Evolutionary conservation across 768 basidiomycete genomes (phyloP).

Genomic region (Boletus edulis): DNA sequence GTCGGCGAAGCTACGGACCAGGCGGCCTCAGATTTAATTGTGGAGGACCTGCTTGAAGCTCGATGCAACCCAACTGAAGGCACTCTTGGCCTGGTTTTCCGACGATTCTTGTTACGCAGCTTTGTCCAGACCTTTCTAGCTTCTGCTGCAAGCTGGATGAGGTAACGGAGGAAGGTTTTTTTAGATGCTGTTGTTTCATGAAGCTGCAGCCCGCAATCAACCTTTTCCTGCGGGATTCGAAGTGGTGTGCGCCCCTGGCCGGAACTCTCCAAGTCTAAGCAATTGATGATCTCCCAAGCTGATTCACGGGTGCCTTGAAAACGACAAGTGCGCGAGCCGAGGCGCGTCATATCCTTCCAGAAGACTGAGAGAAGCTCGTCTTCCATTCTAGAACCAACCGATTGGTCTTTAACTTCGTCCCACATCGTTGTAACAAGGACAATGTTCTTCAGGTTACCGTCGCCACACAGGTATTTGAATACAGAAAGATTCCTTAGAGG

Average conservation of each 20-base stretch:
- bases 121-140: constrained; percentile 4
- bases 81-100: background rate
- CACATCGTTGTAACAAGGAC: constrained; percentile 20
- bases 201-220: constrained; percentile 3
- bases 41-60: background rate
- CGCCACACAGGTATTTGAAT: constrained; percentile 4
- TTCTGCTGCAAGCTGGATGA: background rate
- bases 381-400: too few species aligned
- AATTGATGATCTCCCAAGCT: background rate
- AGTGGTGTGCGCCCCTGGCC: background rate
- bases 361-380: too few species aligned
- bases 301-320: too few species aligned
- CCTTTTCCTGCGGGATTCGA: constrained; percentile 23
- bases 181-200: constrained; percentile 15
- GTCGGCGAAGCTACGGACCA: background rate
- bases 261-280: background rate
- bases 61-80: too few species aligned
- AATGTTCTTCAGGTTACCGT: constrained; percentile 8
- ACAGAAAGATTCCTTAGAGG: background rate
- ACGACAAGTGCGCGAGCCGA: too few species aligned
- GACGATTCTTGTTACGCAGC: background rate
- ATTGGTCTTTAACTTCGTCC: too few species aligned
- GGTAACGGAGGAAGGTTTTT: constrained; percentile 7
- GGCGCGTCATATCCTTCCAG: too few species aligned
- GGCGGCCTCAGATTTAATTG: background rate